phyloP scores from a whole-genome alignment of 73 alveolate genomes.

The Blepharisma japonicum region DNA sequence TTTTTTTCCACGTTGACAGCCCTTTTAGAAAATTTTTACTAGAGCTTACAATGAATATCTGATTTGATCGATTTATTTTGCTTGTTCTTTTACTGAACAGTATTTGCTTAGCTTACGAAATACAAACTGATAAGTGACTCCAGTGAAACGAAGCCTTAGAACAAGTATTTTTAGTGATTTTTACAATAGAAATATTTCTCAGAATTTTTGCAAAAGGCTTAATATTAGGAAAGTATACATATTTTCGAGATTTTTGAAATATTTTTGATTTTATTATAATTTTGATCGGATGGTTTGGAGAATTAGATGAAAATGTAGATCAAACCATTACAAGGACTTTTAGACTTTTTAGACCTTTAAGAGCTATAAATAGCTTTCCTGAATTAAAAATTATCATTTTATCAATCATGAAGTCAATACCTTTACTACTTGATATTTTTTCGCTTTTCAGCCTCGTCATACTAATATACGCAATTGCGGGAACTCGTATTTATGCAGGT shows the following conservation, averaged over 20 bases:
- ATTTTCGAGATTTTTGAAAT: conserved; percentile 80
- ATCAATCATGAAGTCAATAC: conserved; percentile 59
- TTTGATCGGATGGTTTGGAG: conserved; percentile 63
- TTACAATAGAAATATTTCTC: conserved; percentile 43
- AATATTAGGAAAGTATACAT: conserved; percentile 43
- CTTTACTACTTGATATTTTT: conserved; percentile 62
- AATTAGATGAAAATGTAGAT: background rate
- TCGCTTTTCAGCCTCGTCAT: conserved; percentile 57
- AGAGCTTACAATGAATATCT: conserved; percentile 33
- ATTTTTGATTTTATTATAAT: conserved; percentile 74
- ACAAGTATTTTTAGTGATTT: conserved; percentile 33
- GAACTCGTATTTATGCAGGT: conserved; percentile 67
- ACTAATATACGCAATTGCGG: conserved; percentile 67
- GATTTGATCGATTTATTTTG: conserved; percentile 60
- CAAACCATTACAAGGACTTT: conserved; percentile 59
- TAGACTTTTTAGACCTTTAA: conserved; percentile 69
- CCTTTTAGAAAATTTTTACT: conserved; percentile 2
- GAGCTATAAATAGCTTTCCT: conserved; percentile 69
- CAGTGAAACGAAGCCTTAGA: conserved; percentile 24
- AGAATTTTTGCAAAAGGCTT: conserved; percentile 57
- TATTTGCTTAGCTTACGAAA: conserved; percentile 39
- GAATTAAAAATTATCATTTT: conserved; percentile 62
- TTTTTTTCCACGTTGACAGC: background rate
- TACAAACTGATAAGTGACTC: background rate
- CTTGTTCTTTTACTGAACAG: conserved; percentile 47